Percentiles rank a stretch among this genome's conserved stretches.
Evolutionary conservation across 78 protist species (phyloP).

Genomic region (Dictyostelium firmibasis): DNA sequence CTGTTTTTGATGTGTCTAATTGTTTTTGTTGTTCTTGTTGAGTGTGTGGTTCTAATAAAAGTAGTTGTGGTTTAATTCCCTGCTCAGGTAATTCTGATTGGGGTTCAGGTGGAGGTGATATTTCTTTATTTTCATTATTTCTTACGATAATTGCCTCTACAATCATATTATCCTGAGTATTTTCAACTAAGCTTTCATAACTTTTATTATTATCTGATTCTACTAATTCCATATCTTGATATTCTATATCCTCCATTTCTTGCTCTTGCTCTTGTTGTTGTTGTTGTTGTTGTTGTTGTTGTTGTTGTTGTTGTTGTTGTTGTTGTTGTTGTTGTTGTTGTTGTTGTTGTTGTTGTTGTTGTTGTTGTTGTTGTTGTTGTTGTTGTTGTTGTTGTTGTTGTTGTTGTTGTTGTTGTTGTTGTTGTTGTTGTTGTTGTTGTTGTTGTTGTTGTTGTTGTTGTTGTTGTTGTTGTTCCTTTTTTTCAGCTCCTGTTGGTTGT

Average conservation of each 20-base stretch:
- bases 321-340: not conserved
- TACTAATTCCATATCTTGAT: not conserved
- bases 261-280: not conserved
- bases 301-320: no score
- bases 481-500: no score
- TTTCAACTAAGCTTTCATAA: not conserved
- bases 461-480: not conserved
- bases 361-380: not conserved
- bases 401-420: not conserved
- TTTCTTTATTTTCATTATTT: not conserved
- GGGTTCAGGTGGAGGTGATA: not conserved
- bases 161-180: not conserved
- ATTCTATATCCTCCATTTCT: not conserved
- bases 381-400: not conserved
- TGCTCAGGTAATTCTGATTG: not conserved
- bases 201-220: not conserved
- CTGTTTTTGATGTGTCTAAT: not conserved
- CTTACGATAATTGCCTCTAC: not conserved
- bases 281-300: not conserved
- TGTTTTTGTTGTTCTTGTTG: not conserved
- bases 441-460: not conserved
- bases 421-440: not conserved
- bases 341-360: not conserved
- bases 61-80: no score
- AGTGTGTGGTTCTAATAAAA: not conserved